These are phyloP conservation scores for Botrytis squamosa DNA, from an alignment of 2,329 filamentous ascomycete species.

Conservation along the genomic window DNA sequence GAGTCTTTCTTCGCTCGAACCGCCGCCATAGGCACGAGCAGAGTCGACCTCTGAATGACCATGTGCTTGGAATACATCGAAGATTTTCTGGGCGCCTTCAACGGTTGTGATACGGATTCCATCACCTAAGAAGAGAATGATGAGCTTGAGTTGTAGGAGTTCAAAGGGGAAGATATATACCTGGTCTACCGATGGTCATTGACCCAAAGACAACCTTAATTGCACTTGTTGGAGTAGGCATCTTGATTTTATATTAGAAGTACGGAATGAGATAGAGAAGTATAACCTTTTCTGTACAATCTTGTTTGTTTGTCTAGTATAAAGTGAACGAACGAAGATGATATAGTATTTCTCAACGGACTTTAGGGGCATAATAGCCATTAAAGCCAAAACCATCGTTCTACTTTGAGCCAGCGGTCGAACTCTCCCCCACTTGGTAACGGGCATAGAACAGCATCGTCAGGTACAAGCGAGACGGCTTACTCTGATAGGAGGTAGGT, in stretches of 20 bases:
- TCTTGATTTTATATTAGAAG: background rate
- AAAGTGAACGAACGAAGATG: background rate
- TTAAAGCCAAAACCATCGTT: background rate
- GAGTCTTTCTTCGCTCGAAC: slow-evolving; percentile 64
- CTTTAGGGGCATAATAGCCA: background rate
- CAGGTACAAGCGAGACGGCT: background rate
- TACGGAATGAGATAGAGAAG: background rate
- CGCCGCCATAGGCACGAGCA: slow-evolving; percentile 62
- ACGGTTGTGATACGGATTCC: background rate
- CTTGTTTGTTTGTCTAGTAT: background rate
- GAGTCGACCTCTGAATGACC: slow-evolving; percentile 71
- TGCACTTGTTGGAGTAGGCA: background rate
- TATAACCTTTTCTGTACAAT: background rate
- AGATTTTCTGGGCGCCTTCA: slow-evolving; percentile 39
- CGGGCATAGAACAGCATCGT: background rate
- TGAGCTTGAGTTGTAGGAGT: background rate
- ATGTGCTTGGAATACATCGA: slow-evolving; percentile 63
- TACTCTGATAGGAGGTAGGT: background rate
- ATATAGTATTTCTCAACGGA: slow-evolving; percentile 1
- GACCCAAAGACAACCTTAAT: slow-evolving; percentile 28
- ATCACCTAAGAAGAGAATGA: background rate
- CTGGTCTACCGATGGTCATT: slow-evolving; percentile 29
- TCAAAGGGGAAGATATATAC: background rate
- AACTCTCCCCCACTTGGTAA: background rate
- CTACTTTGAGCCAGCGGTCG: background rate